Percentiles rank a stretch among this genome's conserved stretches.
Conservation (phyloP, 345 rosid genomes). For the Rhodomyrtus tomentosa region DNA sequence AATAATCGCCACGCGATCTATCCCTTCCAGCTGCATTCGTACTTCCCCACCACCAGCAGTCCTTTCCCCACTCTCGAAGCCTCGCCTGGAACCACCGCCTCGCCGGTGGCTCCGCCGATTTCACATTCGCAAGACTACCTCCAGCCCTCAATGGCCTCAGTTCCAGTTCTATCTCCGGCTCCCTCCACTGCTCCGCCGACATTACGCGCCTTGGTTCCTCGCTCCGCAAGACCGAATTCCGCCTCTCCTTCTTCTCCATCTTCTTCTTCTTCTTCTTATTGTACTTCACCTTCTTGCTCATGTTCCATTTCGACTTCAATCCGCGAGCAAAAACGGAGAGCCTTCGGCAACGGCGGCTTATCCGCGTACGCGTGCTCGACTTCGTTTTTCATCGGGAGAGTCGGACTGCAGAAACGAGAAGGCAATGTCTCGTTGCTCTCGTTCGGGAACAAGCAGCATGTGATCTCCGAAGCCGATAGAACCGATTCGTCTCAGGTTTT, state of each 20-base stretch:
- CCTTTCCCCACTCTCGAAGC: neutral
- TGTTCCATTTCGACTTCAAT: neutral
- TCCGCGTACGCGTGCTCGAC: conserved; percentile 50
- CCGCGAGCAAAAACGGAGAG: neutral
- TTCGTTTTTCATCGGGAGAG: conserved; percentile 60
- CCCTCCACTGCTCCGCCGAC: neutral
- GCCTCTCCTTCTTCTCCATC: neutral
- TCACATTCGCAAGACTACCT: neutral
- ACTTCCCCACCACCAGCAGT: neutral
- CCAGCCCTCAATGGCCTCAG: neutral
- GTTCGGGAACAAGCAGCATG: conserved; percentile 34
- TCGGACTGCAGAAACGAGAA: conserved; percentile 58
- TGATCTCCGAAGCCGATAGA: conserved; percentile 12
- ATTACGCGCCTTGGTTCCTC: neutral
- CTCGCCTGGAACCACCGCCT: conserved; percentile 3
- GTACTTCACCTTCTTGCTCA: conserved; percentile 1
- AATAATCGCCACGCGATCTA: neutral
- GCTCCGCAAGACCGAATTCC: neutral
- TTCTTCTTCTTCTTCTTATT: neutral
- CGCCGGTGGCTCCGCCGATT: neutral
- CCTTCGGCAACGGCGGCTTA: conserved; percentile 11
- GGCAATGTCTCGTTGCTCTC: conserved; percentile 66
- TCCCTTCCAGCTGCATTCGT: neutral
- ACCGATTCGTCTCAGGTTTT: conserved; percentile 55
- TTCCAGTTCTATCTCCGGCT: neutral